Evolutionary conservation across 768 basidiomycete genomes (phyloP).

Genomic region (Lyophyllum atratum): DNA sequence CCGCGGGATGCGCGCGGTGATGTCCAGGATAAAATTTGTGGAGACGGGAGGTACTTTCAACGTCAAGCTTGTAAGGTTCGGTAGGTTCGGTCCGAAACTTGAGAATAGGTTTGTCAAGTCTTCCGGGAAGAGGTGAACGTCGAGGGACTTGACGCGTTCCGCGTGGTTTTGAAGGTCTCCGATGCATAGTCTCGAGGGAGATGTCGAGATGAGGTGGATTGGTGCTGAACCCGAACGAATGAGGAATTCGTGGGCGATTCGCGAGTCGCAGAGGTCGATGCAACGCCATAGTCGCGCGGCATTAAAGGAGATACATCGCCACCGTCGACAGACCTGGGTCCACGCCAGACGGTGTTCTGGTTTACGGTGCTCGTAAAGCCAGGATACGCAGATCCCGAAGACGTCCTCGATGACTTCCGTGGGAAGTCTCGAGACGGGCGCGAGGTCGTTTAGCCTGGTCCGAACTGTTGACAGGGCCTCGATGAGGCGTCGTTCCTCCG

Average conservation of each 20-base stretch:
- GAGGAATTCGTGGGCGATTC: slow-evolving; percentile 36
- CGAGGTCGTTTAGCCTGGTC: slow-evolving; percentile 25
- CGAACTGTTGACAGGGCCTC: slow-evolving; percentile 28
- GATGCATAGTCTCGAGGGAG: slow-evolving; percentile 26
- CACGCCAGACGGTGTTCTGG: slow-evolving; percentile 36
- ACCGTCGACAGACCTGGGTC: slow-evolving; percentile 41
- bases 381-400: slow-evolving; percentile 38
- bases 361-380: slow-evolving; percentile 32
- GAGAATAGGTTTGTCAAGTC: slow-evolving; percentile 34
- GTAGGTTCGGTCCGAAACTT: slow-evolving; percentile 25
- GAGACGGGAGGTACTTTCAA: slow-evolving; percentile 35
- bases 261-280: slow-evolving; percentile 38
- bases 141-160: slow-evolving; percentile 32
- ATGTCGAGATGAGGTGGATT: slow-evolving; percentile 34
- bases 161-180: slow-evolving; percentile 30
- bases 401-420: slow-evolving; percentile 42
- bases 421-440: slow-evolving; percentile 35
- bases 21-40: slow-evolving; percentile 20
- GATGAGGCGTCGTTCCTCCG: slow-evolving; percentile 28
- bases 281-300: slow-evolving; percentile 40
- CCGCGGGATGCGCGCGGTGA: slow-evolving; percentile 22
- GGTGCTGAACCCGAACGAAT: slow-evolving; percentile 34
- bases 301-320: slow-evolving; percentile 35
- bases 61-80: slow-evolving; percentile 32
- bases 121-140: slow-evolving; percentile 36